Percentiles rank a stretch among this genome's conserved stretches.
These are phyloP conservation scores for Clavispora santaluciae DNA, from an alignment of 805 yeast genomes.

Conservation along the genomic window DNA sequence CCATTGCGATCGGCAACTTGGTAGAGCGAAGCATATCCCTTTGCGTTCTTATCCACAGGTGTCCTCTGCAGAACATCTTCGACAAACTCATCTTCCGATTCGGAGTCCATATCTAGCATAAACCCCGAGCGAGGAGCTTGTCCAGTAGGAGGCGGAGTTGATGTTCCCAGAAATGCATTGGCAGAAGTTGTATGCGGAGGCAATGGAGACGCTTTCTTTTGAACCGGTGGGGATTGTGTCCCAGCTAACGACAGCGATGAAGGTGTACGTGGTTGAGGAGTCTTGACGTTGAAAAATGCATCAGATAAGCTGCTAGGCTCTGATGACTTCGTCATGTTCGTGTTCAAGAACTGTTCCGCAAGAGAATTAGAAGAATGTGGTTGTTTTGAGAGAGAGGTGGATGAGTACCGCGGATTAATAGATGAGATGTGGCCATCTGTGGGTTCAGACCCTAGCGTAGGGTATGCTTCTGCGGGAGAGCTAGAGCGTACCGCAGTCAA, in stretches of 20 bases:
- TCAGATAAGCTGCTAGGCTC: conserved; percentile 8
- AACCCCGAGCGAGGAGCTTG: conserved; percentile 23
- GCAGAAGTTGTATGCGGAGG: conserved; percentile 42
- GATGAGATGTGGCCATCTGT: conserved; percentile 16
- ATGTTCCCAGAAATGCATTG: conserved; percentile 34
- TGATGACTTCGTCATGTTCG: conserved; percentile 15
- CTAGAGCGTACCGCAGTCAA: conserved; percentile 12
- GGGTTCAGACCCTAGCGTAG: conserved; percentile 22
- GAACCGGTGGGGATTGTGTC: conserved; percentile 19
- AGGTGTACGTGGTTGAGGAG: conserved; percentile 1
- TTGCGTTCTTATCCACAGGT: conserved; percentile 4
- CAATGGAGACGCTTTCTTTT: conserved; percentile 33
- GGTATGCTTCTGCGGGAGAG: conserved; percentile 10
- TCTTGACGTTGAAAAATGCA: conserved; percentile 11
- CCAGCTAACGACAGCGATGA: conserved; percentile 7
- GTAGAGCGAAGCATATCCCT: conserved; percentile 38
- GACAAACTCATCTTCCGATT: conserved; percentile 28
- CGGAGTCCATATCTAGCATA: conserved; percentile 33
- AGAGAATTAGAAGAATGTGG: conserved; percentile 38
- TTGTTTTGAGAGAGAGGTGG: conserved; percentile 36
- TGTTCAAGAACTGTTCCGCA: conserved; percentile 34
- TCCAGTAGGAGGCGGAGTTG: conserved; percentile 19
- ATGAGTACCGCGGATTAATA: conserved; percentile 33
- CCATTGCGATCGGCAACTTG: conserved; percentile 49
- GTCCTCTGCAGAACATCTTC: conserved; percentile 14